Base-by-base conservation (phyloP, 192 early-diverging fungal species). In the Coemansia sp. region DNA sequence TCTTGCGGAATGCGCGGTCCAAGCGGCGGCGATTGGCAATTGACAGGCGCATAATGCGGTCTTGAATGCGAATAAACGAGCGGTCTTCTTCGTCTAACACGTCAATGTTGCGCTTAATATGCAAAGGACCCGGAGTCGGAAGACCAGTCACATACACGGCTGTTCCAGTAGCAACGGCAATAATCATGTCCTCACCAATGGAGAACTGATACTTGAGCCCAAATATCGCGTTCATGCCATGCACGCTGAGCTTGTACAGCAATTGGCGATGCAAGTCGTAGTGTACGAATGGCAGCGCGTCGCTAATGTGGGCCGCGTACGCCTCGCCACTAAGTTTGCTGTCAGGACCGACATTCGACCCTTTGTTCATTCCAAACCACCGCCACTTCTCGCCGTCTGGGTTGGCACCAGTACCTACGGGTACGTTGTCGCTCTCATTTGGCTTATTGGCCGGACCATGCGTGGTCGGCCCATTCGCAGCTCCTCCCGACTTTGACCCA, bases 251-350 rank as follows among this genome's bases (percentile, higher is more conserved):
- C 64, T 93, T 93, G 77, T 90, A 91, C 72, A 91, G 85, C 12
- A 94, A 77, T 66, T 94, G 93, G 32, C 92, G 84, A 72, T 94
- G 92, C 25, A 94, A 68, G 63, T 94, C 93, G 81, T 93, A 94
- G 68, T 94, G 91, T 2, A 89, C 82, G 64, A 94, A 94, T 1
- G 93, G 93, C 45, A 94, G 86, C 0, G 91, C 87, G 50, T 94
- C 93, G 75, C 88, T 89, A 46, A 93, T 87, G 58, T 87, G 81
- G 9, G 75, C 80, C 0, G 93, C 90, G 51, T 89, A 86, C 10
- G 84, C 80, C 48, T 94, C 91, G 21, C 90, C 91, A 31, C 82
- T 83, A 38, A 84, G 81, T 34, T 74, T 67, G 71, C 77, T 78
- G 36, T 86, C 84, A 8, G 76, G 45, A 2, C 57, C 64, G 14